phyloP scores from a whole-genome alignment of 2,329 filamentous ascomycete species.

The Ilyonectria destructans region DNA sequence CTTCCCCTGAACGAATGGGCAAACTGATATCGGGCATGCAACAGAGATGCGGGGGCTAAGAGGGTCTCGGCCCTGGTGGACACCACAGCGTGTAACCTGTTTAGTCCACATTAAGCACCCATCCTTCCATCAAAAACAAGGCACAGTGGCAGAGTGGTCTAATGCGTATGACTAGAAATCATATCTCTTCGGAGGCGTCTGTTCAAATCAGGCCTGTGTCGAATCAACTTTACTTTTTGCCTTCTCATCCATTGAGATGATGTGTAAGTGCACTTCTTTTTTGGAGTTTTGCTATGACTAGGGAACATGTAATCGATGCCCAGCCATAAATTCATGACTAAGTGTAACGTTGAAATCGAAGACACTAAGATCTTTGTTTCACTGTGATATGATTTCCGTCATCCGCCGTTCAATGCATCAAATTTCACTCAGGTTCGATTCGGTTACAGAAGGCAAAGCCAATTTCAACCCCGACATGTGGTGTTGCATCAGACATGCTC shows the following conservation, averaged over 20 bases:
- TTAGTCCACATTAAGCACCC: conserved; percentile 1
- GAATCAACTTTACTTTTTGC: not conserved
- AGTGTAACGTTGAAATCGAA: not conserved
- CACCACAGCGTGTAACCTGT: not conserved
- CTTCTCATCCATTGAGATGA: not conserved
- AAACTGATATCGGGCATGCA: not conserved
- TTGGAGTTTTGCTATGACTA: not conserved
- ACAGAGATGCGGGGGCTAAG: not conserved
- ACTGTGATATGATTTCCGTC: not conserved
- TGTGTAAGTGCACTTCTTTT: not conserved
- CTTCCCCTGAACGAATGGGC: not conserved
- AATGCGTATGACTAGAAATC: conserved; percentile 34
- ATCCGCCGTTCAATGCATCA: not conserved
- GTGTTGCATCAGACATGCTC: not conserved
- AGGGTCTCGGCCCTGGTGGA: not conserved
- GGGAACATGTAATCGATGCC: not conserved
- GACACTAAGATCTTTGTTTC: not conserved
- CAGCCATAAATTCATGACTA: not conserved
- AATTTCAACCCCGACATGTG: not conserved
- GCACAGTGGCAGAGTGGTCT: conserved; percentile 31
- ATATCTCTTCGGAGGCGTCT: conserved; percentile 33
- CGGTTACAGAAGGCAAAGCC: not conserved
- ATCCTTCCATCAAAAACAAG: not conserved
- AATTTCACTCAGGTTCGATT: not conserved
- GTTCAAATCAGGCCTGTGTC: conserved; percentile 31